Conservation (phyloP, 2,329 filamentous ascomycete genomes). For the Tolypocladium cylindrosporum region DNA sequence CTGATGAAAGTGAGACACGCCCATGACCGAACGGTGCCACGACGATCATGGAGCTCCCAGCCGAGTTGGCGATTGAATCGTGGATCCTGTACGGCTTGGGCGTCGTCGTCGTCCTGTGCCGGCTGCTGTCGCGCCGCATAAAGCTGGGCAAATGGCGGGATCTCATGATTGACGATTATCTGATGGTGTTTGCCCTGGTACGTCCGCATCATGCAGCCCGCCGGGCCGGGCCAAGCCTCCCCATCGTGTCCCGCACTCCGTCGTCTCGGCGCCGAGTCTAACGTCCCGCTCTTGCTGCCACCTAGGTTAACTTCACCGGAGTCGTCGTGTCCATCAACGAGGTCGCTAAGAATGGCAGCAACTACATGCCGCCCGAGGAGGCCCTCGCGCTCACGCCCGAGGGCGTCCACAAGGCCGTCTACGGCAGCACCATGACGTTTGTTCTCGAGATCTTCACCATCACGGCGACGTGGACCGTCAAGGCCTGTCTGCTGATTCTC, state of each 20-base stretch:
- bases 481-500: constrained; percentile 40
- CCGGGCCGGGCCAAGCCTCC: not conserved
- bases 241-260: not conserved
- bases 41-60: constrained; percentile 14
- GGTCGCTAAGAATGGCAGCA: constrained; percentile 32
- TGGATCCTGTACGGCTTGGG: constrained; percentile 18
- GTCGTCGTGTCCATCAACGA: constrained; percentile 32
- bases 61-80: constrained; percentile 16
- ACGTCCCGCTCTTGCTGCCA: not conserved
- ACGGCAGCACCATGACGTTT: constrained; percentile 44
- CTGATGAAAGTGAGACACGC: not conserved
- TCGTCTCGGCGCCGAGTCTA: not conserved
- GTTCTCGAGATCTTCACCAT: constrained; percentile 43
- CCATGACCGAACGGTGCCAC: not conserved
- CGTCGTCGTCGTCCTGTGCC: constrained; percentile 13
- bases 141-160: constrained; percentile 32
- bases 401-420: constrained; percentile 30
- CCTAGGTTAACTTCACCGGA: constrained; percentile 17
- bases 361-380: constrained; percentile 27
- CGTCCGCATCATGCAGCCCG: constrained; percentile 1
- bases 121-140: constrained; percentile 20
- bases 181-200: constrained; percentile 41
- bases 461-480: constrained; percentile 40
- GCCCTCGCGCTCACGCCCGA: constrained; percentile 31
- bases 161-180: constrained; percentile 46